These are phyloP conservation scores for Panicum hallii DNA, from an alignment of 202 grass and related monocot species.

Conservation along the genomic window DNA sequence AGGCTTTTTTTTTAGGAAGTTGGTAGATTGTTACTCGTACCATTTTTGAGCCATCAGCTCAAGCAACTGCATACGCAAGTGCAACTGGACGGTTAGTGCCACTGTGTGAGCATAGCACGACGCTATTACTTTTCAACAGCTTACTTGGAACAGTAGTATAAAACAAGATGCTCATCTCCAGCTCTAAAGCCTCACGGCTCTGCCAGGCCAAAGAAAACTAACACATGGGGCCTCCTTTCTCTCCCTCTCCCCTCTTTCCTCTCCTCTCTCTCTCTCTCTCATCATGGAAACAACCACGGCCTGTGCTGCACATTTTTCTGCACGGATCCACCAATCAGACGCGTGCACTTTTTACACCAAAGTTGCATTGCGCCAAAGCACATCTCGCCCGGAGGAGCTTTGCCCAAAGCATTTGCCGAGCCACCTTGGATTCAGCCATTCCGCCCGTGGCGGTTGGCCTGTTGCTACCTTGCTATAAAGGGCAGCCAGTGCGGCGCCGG, in stretches of 20 bases:
- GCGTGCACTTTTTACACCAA: slow-evolving; percentile 56
- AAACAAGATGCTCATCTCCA: slow-evolving; percentile 56
- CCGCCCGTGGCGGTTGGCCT: slow-evolving; percentile 13
- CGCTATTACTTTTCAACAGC: neutral
- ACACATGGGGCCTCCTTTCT: slow-evolving; percentile 46
- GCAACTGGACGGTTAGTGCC: neutral
- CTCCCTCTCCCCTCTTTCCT: neutral
- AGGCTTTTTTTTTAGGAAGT: neutral
- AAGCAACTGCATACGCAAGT: neutral
- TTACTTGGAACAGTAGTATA: slow-evolving; percentile 15
- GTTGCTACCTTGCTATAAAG: slow-evolving; percentile 41
- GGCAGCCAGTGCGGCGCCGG: neutral
- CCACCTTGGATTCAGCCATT: slow-evolving; percentile 36
- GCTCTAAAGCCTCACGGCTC: slow-evolving; percentile 63
- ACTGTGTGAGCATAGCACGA: slow-evolving; percentile 36
- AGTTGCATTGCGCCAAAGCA: slow-evolving; percentile 47
- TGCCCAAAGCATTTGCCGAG: slow-evolving; percentile 12
- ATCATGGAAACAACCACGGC: slow-evolving; percentile 43
- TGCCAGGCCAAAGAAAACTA: slow-evolving; percentile 48
- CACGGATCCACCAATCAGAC: slow-evolving; percentile 72
- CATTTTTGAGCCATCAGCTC: neutral
- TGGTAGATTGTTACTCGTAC: neutral
- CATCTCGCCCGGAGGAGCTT: slow-evolving; percentile 33
- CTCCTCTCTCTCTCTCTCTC: neutral
- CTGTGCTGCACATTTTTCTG: slow-evolving; percentile 42